These are phyloP conservation scores for Bruguiera sexangula DNA, from an alignment of 345 rosid genomes.

Conservation along the genomic window DNA sequence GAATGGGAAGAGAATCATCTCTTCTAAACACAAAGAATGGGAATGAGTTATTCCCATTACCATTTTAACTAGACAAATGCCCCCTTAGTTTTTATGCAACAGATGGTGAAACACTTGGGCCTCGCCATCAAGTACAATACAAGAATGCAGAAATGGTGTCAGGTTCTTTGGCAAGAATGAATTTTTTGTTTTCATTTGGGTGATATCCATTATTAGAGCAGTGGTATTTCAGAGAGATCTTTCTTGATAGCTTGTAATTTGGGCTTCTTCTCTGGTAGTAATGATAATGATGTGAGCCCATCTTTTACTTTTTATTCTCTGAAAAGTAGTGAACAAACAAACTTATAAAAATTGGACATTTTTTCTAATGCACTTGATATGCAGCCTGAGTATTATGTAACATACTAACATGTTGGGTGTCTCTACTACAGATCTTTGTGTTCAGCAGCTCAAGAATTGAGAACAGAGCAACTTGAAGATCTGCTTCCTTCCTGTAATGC, in stretches of 20 bases:
- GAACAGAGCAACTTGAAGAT: constrained; percentile 56
- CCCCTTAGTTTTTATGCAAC: no score
- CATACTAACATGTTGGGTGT: background rate
- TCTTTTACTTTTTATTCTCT: background rate
- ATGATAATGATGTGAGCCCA: background rate
- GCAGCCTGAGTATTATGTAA: constrained; percentile 1
- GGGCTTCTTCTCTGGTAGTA: background rate
- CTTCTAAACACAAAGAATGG: no score
- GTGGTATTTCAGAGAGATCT: background rate
- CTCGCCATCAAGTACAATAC: background rate
- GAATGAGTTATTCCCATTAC: no score
- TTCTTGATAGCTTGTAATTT: background rate
- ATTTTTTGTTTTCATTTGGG: background rate
- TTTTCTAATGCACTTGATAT: background rate
- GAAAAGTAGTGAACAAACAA: background rate
- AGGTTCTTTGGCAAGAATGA: background rate
- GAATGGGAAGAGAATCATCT: no score
- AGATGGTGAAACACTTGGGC: no score
- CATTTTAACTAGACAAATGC: no score
- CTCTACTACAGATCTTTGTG: constrained; percentile 50
- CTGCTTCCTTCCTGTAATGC: constrained; percentile 39
- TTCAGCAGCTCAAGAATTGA: constrained; percentile 53
- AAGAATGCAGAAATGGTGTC: background rate
- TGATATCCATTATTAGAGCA: background rate
- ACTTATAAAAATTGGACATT: background rate